Evolutionary conservation across 1,139 yeast genomes (phyloP), one percentile per base, ranked within the genome.

Genomic region (Zhuliangozyma blackwelliae): DNA sequence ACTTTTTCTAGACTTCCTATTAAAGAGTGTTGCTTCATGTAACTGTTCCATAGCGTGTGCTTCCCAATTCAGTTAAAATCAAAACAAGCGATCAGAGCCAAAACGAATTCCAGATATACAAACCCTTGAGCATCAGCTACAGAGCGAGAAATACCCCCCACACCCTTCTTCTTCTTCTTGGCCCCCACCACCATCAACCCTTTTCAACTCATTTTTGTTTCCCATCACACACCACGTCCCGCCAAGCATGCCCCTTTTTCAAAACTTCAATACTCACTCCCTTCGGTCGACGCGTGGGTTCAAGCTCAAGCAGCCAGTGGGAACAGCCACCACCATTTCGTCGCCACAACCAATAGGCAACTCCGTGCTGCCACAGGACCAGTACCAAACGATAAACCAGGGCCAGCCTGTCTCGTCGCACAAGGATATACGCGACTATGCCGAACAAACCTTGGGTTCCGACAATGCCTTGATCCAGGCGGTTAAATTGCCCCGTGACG

Each of bases 381-480:
- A 56, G 28, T 52, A 49, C 41, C 62, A 56, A 47, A 63, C 61
- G 25, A 54, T 54, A 27, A 54, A 52, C 38, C 40, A 52, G 6
- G 62, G 59, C 7, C 72, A 68, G 40, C 54, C 68, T 33, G 77
- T 77, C 9, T 69, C 83, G 0, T 68, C 85, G 7, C 94, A 82
- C 54, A 77, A 68, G 48, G 88, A 82, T 55, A 77, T 83, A 41
- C 75, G 95, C 41, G 82, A 74, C 54, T 88, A 87, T 51, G 97
- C 96, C 1, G 97, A 90, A 56, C 92, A 94, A 37, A 92, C 98
- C 0, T 68, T 94, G 36, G 98, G 98, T 0, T 84, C 96, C 0
- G 96, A 92, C 33, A 83, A 92, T 29, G 89, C 89, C 1, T 69
- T 92, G 47, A 83, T 86, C 28, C 95, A 89, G 59, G 98, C 97